Base-by-base conservation (phyloP, 306 rosid genomes). In the Vigna mungo region DNA sequence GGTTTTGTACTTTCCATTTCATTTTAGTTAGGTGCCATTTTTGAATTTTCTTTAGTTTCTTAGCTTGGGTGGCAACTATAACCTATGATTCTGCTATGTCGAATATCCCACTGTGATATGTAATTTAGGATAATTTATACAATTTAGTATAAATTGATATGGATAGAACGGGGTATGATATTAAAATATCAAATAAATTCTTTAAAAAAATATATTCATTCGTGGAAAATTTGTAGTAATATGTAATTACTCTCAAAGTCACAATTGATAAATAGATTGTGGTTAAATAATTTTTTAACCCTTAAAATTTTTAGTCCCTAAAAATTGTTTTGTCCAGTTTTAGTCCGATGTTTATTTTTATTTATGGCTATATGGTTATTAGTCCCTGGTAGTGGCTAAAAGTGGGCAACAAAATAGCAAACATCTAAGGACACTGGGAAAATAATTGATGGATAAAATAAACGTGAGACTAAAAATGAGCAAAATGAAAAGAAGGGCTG, bases 1-100 rank as follows among this genome's bases (percentile, higher is more conserved):
- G 17, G 43, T 3, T 37, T 37, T 37, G 43, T 7, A 37, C 43
- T 74, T 78, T 71, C 69, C 71, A 67, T 53, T 65, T 53, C 71
- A 67, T 75, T 72, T 16, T 61, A 68, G 68, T 66, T 5, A 76
- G 59, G 71, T 25, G 72, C 43, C 59, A 51, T 4, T 15, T 32
- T 56, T 32, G 36, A 32, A 27, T 80, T 32, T 34, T 75, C 54
- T 55, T 4, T 69, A 43, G 49, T 63, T 69, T 69, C 25, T 61
- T 63, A 46, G 46, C 23, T 60, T 70, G n/a, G 65, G 68, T 60
- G 46, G 17, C 52, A 36, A 20, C 62, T 61, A n/a, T 21, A 55
- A 73, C 20, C 15, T 54, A 21, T 63, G 59, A 37, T n/a, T 76
- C 47, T 63, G 17, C 65, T 46, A 30, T 59, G 69, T 36, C 46